Conservation (phyloP, 495 filamentous ascomycete species). For the Podospora bellae-mahoneyi region DNA sequence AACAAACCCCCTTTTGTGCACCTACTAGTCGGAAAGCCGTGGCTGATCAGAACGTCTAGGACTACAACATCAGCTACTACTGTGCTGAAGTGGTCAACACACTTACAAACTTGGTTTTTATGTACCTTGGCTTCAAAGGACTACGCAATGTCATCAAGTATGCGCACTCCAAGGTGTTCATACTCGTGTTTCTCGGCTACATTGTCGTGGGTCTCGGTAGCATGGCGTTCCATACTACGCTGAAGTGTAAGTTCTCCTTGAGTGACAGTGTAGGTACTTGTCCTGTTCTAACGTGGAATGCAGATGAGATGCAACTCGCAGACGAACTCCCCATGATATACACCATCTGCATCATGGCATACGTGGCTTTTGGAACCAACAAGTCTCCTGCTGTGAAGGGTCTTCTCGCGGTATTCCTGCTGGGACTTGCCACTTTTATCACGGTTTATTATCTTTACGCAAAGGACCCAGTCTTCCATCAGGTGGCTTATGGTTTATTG, state of each 20-base stretch:
- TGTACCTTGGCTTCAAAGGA: constrained; percentile 69
- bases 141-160: constrained; percentile 65
- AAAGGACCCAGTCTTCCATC: constrained; percentile 89
- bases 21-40: background rate
- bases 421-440: constrained; percentile 70
- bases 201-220: constrained; percentile 76
- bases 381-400: constrained; percentile 52
- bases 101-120: constrained; percentile 76
- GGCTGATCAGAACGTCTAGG: constrained; percentile 27
- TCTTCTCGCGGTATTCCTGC: constrained; percentile 57
- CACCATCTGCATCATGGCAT: constrained; percentile 84
- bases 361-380: constrained; percentile 77
- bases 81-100: constrained; percentile 52
- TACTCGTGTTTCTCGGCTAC: constrained; percentile 69
- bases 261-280: background rate
- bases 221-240: constrained; percentile 76
- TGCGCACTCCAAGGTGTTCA: constrained; percentile 69
- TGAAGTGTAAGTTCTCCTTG: constrained; percentile 61
- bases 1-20: background rate
- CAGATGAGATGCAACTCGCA: constrained; percentile 96
- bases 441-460: constrained; percentile 92
- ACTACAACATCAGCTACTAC: constrained; percentile 49
- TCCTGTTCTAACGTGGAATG: no score
- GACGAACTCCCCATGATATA: constrained; percentile 99
- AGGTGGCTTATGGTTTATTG: constrained; percentile 80